phyloP scores from a whole-genome alignment of 257 asterid genomes.

The Ocimum tenuiflorum region DNA sequence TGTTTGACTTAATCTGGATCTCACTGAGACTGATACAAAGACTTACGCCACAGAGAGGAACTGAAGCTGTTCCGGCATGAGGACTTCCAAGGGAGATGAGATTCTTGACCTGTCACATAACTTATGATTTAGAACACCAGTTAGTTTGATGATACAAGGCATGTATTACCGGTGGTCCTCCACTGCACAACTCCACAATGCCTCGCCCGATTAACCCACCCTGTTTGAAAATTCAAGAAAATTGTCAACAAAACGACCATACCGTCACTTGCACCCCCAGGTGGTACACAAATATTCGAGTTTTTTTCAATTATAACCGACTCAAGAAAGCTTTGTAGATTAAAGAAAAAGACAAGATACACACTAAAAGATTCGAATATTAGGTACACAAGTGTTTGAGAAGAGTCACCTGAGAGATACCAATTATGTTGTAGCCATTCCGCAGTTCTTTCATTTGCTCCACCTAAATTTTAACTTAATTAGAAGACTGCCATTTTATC shows the following conservation, averaged over 20 bases:
- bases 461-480: constrained; percentile 51
- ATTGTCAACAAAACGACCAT: neutral
- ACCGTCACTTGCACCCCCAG: too few species aligned
- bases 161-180: constrained; percentile 75
- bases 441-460: constrained; percentile 74
- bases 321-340: too few species aligned
- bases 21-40: too few species aligned
- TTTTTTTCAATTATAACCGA: too few species aligned
- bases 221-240: constrained; percentile 37
- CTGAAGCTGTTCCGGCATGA: constrained; percentile 98
- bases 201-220: constrained; percentile 92
- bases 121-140: too few species aligned
- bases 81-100: constrained; percentile 86
- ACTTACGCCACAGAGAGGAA: constrained; percentile 96
- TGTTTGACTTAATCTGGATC: too few species aligned
- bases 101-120: constrained; percentile 68
- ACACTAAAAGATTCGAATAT: too few species aligned
- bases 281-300: too few species aligned
- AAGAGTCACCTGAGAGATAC: constrained; percentile 83
- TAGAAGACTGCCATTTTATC: constrained; percentile 14
- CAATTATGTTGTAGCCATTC: constrained; percentile 80
- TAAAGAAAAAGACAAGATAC: too few species aligned
- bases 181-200: constrained; percentile 78
- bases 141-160: neutral
- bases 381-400: neutral